Base-by-base conservation (phyloP, 768 basidiomycete genomes). In the Podaxis sp. region DNA sequence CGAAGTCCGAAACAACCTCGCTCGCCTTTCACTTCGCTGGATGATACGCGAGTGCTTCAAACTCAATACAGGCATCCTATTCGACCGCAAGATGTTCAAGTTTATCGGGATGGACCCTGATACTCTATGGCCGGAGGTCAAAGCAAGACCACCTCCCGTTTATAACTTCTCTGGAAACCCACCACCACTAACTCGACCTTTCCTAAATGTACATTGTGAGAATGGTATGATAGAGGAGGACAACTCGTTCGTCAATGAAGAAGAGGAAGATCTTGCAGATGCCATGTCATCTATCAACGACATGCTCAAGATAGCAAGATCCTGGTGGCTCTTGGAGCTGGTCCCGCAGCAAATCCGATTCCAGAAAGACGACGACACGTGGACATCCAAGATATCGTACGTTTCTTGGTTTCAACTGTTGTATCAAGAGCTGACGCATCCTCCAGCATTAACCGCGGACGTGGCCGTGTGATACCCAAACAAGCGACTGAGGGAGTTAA, bases 1-100 rank as follows among this genome's bases (percentile, higher is more conserved):
- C 63, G 81, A 78, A 56, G 77, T 79, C 0, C 79, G 77, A 13
- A 82, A 88, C 66, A 83, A 79, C 51, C 79, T 93, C 2, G 85
- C 89, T 1, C 85, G 89, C 41, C 88, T 92, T 47, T 77, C 90
- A 1, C 79, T 93, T 36, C 83, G 89, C 56, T 93, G 89, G 89
- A 89, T 90, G 87, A 75, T 90, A 43, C 82, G 87, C 53, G 80
- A 90, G 67, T 86, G 84, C 65, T 85, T 88, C 75, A 71, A 74
- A 6, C 68, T 81, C 33, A 73, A 84, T 1, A 81, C 84, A 0
- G 88, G 87, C 2, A 86, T 89, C 51, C 67, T 88, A 57, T 89
- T 88, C 73, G 74, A 85, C 47, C 71, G 75, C 4, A 76, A 79
- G 25, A 71, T 75, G 65, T 79, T 86, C 66, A 75, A 75, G 36